Conservation (phyloP, 164 flowering plant species). For the Chimonanthus praecox region DNA sequence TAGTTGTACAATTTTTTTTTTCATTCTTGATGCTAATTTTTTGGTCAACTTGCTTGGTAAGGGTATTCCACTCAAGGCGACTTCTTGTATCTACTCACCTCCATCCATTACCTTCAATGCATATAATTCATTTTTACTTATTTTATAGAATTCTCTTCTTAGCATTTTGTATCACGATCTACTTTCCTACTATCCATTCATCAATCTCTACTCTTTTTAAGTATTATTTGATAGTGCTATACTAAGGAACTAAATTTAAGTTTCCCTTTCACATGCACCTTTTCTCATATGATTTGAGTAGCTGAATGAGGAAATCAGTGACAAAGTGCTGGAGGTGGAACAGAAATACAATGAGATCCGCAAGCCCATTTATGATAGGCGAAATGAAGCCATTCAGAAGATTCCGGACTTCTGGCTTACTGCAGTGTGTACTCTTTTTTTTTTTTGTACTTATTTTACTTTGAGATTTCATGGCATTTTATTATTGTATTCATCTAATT, state of each 20-base stretch:
- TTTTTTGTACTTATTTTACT: not conserved
- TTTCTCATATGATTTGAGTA: constrained; percentile 10
- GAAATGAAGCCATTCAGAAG: constrained; percentile 64
- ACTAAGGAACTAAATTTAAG: too few relatives aligned
- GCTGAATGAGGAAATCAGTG: constrained; percentile 93
- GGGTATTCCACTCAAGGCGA: too few relatives aligned
- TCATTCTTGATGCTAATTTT: not conserved
- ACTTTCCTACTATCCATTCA: not conserved
- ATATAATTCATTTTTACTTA: too few relatives aligned
- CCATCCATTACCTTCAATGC: too few relatives aligned
- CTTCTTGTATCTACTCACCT: too few relatives aligned
- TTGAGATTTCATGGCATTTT: not conserved
- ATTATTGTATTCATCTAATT: not conserved
- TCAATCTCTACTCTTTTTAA: not conserved
- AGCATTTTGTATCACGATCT: not conserved
- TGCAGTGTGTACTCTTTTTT: constrained; percentile 33
- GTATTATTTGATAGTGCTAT: too few relatives aligned
- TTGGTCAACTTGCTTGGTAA: too few relatives aligned
- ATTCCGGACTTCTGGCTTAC: constrained; percentile 97
- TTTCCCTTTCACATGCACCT: not conserved
- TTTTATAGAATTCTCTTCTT: too few relatives aligned
- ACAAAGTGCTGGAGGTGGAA: constrained; percentile 82
- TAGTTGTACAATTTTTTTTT: too few relatives aligned
- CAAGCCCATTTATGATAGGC: constrained; percentile 67
- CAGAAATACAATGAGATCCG: constrained; percentile 80